Evolutionary conservation across 495 filamentous ascomycete genomes (phyloP).

Genomic region (Talaromyces proteolyticus): DNA sequence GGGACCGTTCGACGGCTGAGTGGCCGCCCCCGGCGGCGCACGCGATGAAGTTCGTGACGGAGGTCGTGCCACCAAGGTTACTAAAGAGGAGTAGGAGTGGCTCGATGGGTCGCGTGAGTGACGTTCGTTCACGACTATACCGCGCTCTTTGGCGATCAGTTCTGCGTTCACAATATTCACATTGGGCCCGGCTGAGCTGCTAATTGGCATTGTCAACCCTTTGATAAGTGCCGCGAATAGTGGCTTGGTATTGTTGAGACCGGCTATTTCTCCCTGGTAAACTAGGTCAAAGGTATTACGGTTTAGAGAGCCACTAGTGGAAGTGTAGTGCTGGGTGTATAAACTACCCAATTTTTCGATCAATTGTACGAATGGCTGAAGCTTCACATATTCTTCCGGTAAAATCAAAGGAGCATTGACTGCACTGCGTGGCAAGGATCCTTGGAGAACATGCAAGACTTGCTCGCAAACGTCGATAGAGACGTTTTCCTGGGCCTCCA

Average conservation of each 20-base stretch:
- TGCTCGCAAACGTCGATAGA: conserved; percentile 68
- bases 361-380: conserved; percentile 63
- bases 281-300: conserved; percentile 61
- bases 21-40: conserved; percentile 12
- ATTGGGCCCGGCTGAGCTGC: conserved; percentile 49
- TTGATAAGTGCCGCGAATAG: conserved; percentile 66
- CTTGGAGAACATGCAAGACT: conserved; percentile 59
- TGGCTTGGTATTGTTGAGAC: conserved; percentile 58
- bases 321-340: conserved; percentile 63
- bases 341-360: conserved; percentile 64
- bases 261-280: conserved; percentile 61
- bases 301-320: conserved; percentile 17
- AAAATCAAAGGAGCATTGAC: conserved; percentile 71
- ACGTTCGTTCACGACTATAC: conserved; percentile 62
- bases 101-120: conserved; percentile 43
- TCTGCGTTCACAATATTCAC: conserved; percentile 73
- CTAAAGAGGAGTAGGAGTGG: conserved; percentile 51
- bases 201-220: conserved; percentile 55
- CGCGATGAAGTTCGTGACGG: conserved; percentile 19
- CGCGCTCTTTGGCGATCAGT: conserved; percentile 60
- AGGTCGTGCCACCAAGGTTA: conserved; percentile 48
- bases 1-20: not conserved
- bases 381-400: conserved; percentile 62
- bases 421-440: conserved; percentile 60
- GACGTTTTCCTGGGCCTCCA: conserved; percentile 75